Evolutionary conservation across 345 rosid species (phyloP), one percentile per base, ranked within the genome.

Genomic region (Tarenaya hassleriana): DNA sequence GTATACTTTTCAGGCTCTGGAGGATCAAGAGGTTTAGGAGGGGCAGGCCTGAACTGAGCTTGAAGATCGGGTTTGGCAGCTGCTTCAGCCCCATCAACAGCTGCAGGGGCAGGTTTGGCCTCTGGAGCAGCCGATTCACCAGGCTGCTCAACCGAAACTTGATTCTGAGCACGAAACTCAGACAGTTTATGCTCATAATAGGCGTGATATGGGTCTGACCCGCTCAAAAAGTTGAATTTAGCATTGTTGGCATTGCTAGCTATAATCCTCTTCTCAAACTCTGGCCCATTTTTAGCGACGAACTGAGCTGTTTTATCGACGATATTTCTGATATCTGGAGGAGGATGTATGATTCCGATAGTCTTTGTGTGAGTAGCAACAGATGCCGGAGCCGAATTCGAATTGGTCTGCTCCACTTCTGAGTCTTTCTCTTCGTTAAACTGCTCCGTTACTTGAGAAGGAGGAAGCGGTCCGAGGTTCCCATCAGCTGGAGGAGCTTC

Each of bases 331-430:
- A 84, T 82, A 66, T 87, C 94, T 1, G 86, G 86, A 42, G 97
- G 97, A 11, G 91, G 97, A 50, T 88, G 77, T 39, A 88, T 82
- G 24, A 88, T 88, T 42, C 97, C 95, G 7, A 88, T 82, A n/a
- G 91, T 60, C 60, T 67, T 75, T 0, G 96, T 80, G 69, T 88
- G 96, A 33, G 86, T 84, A 0, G 94, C 83, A 29, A 84, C 75
- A 2, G 86, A 67, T 5, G 67, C 75, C 3, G 73, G 73, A 40
- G 57, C 69, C 37, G 54, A 66, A 19, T 64, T 69, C 5, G 66
- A 69, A 32, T 53, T 72, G 40, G 34, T 59, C 40, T 61, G 76
- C 56, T 79, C 84, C 18, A 75, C 83, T 71, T 52, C 71, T 29
- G 38, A 45, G 5, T 58, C 56, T 17, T 10, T 62, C 47, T 78